Evolutionary conservation across 169 alveolate genomes (phyloP), one percentile per base, ranked within the genome.

Genomic region (Cardiosporidium cionae): DNA sequence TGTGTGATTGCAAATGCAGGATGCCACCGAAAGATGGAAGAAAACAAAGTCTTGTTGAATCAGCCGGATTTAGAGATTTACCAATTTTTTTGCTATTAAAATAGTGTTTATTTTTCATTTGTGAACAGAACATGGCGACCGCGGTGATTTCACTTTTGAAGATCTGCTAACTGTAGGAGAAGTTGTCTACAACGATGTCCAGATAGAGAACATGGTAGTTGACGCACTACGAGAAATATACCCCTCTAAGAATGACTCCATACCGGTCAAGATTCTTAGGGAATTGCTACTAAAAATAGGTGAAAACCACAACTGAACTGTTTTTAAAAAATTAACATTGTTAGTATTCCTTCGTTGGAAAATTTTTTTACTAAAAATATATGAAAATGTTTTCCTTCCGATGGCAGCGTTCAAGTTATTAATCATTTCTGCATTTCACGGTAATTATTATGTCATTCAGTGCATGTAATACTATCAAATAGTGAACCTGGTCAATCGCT

Each of bases 181-280:
- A 16, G 83, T 77, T 27, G 78, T 77, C 22, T 77, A 77, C 58
- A 77, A 77, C 52, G 83, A 77, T 54, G 78, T 70, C 9, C 75
- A 74, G 28, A 77, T 77, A 27, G 83, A 77, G 71, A 32, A 71
- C 7, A 76, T 72, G 16, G n/a, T 77, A n/a, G 68, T 77, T 28
- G 16, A 53, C 1, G 77, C 83, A 9, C 78, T 77, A 28, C 23
- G 79, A 3, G 52, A 69, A 9, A 33, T 77, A 9, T 7, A 69
- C 3, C 77, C 79, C 1, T 7, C 9, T 25, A 66, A 66, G 1
- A 52, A 70, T 2, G 54, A 69, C 34, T 27, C 72, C 0, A 52
- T 77, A 3, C 65, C 83, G 9, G 31, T 62, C 7, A 28, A 52
- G 23, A 34, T 32, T 22, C 66, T 77, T 52, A 37, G 83, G 34